Base-by-base conservation (phyloP, 2,329 filamentous ascomycete species). In the Phoma sp. region DNA sequence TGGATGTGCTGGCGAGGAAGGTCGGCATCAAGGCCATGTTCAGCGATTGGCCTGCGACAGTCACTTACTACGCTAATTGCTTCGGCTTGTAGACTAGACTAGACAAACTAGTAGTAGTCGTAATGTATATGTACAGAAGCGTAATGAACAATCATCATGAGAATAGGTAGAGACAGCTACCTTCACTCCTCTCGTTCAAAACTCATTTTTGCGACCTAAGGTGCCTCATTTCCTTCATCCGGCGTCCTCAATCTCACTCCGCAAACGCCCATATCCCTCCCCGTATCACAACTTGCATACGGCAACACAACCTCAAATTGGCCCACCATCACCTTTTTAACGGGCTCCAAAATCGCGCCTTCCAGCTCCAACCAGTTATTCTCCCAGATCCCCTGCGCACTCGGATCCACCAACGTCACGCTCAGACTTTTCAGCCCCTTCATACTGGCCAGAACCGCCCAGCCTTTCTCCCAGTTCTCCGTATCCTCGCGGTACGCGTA, bases 11-110 rank as follows among this genome's bases (percentile, higher is more conserved):
- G 54, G 83, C 79, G 2, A 77, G 81, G 59, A 75, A 90, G 62
- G 83, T 90, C 9, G 82, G 83, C 1, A 83, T 88, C 12, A 72
- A 76, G 25, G 86, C 80, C 4, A 80, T 91, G 57, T 91, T 91
- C 64, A 82, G 83, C 4, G 88, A 91, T 69, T 91, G 88, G 88
- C 83, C 83, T 14, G 84, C 85, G 10, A 88, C 87, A 0, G 82
- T 85, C 7, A 88, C 86, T 0, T 90, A 87, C 61, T 91, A 89
- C 72, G 88, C 87, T 59, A 91, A 89, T 65, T 91, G 88, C 74
- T 85, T 90, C 60, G 82, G 76, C 1, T 55, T 77, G 43, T 69
- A 67, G 33, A 42, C 14, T 6, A 32, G 2, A 28, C 7, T 14
- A 11, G 23, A 2, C n/a, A 25, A 26, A 15, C 9, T 28, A 17